Evolutionary conservation across 164 flowering plant genomes (phyloP), one percentile per base, ranked within the genome.

Genomic region (Platanus orientalis): DNA sequence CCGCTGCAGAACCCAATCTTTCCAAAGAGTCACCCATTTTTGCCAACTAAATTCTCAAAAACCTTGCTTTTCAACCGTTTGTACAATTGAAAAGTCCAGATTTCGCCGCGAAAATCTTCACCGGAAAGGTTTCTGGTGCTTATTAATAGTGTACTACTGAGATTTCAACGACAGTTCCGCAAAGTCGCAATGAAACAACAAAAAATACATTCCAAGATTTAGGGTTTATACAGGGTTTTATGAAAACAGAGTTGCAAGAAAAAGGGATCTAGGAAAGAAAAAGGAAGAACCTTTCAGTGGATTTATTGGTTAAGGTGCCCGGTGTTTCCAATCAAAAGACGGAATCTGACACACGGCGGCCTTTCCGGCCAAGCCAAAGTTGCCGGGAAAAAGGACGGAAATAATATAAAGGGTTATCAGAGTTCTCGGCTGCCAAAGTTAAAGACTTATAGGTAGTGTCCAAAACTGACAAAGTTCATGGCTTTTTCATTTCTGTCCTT

Each of bases 1-100:
- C 77, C 1, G 71, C 56, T 39, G 71, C 90, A 52, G 90, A 87
- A 45, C 84, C 84, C 59, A 82, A 63, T 48, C 86, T 70, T 75
- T 87, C 92, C 69, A 77, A 54, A 16, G 69, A 71, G 69, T 87
- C 87, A 2, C 75, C 81, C 89, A 84, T 84, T 47, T 27, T 21
- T 59, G 9, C 36, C 36, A 32, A 4, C 42, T 20, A 42, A 59
- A 28, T 40, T 19, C 30, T 40, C n/a, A n/a, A n/a, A n/a, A n/a
- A n/a, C n/a, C n/a, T n/a, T n/a, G n/a, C n/a, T n/a, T n/a, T n/a
- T n/a, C n/a, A n/a, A n/a, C n/a, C n/a, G n/a, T n/a, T n/a, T n/a
- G 7, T 6, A 42, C 40, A 21, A 17, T 9, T 26, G 3, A 21
- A 29, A 57, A 7, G 40, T 5, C 39, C 10, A 5, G 39, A 34